phyloP scores from a whole-genome alignment of 176 grass and related monocot species.

The Triticum monococcum region DNA sequence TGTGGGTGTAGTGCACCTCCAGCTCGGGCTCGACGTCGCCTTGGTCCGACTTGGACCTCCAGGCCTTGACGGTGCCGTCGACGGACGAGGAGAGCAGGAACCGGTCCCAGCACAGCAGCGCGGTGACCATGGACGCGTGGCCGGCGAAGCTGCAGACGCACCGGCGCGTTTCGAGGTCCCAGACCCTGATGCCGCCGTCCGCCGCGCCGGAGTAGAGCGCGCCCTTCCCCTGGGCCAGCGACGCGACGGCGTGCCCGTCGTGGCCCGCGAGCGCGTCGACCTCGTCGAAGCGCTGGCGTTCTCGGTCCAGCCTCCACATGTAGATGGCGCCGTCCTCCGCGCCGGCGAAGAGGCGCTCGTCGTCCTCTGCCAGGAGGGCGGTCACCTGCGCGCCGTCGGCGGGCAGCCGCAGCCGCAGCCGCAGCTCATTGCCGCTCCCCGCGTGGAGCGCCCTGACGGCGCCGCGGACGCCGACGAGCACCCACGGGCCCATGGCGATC shows the following conservation, averaged over 20 bases:
- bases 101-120: slow-evolving; percentile 30
- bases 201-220: slow-evolving; percentile 9
- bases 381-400: not conserved
- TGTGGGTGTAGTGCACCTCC: slow-evolving; percentile 26
- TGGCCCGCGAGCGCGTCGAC: not conserved
- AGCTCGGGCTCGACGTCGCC: not conserved
- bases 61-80: slow-evolving; percentile 22
- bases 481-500: slow-evolving; percentile 1
- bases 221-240: slow-evolving; percentile 2
- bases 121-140: not conserved
- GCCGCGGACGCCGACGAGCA: not conserved
- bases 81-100: slow-evolving; percentile 18
- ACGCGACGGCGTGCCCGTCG: not conserved
- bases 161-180: slow-evolving; percentile 8
- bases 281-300: not conserved
- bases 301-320: not conserved
- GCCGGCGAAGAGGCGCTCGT: slow-evolving; percentile 22
- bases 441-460: not conserved
- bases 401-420: not conserved
- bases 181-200: slow-evolving; percentile 6
- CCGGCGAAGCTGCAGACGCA: not conserved
- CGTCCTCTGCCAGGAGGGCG: not conserved
- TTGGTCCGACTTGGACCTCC: not conserved
- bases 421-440: not conserved
- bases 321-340: slow-evolving; percentile 13